Base-by-base conservation (phyloP, 768 basidiomycete species). In the Rhizopogon vesiculosus region DNA sequence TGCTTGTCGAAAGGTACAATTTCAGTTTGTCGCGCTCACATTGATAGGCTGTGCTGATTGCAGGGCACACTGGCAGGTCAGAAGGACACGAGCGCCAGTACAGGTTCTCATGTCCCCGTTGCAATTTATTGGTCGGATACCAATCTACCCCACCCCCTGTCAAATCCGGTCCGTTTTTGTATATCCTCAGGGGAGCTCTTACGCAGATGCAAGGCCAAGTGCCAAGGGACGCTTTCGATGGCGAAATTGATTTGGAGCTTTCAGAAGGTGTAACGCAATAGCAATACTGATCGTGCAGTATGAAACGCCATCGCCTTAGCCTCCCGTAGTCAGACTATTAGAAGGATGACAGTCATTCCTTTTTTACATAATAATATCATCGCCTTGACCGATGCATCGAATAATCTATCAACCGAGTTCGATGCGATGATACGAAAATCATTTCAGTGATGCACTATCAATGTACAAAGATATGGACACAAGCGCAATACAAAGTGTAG, bases 131-230 rank as follows among this genome's bases (percentile, higher is more conserved):
- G 28, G 73, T 81, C 42, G 80, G 82, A 43, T 96, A 96, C 70
- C 93, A 95, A 69, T 77, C 84, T 16, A 79, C 76, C 38, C 85
- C 88, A 4, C 89, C 88, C 0, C 91, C 92, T 35, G 76, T 78
- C 42, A 92, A 90, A 70, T 82, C 84, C 3, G 86, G 82, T 3
- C 83, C 89, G 1, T 94, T 85, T 69, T 63, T 94, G 39, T 96
- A 94, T 67, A 82, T 95, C 53, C 61, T 91, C 48, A 76, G 82
- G 45, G 93, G 93, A 4, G 87, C 91, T 16, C 77, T 96, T 55
- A 92, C 90, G n/a, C 89, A 89, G 64, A 74, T 87, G 61, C 93
- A 96, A 75, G 93, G 93, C 35, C 86, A 93, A 64, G 72, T 93
- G 33, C 93, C 93, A 9, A 71, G 78, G 45, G 91, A 91, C 60